Base-by-base conservation (phyloP, 2,329 filamentous ascomycete species). In the Acephala macrosclerotiorum region DNA sequence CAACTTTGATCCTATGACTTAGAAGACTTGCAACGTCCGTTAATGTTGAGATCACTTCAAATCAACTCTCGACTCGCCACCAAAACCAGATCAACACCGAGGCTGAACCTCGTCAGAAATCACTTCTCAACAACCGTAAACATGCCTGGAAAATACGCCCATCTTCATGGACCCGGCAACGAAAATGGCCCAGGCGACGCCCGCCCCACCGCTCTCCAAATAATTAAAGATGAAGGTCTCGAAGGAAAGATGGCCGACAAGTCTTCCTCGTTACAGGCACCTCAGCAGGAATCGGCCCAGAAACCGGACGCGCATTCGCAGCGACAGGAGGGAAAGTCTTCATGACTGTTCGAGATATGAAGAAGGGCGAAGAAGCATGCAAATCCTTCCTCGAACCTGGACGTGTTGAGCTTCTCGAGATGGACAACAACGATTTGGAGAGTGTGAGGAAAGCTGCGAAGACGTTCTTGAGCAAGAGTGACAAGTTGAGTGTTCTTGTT, bases 211-310 rank as follows among this genome's bases (percentile, higher is more conserved):
- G 76, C 76, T 1, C 47, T 76, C 1, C 75, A 79, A 61, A 76
- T 79, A 59, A 65, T 80, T 60, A 56, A 65, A 33, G 36, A 73
- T 70, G 8, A 71, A 49, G 66, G 53, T 5, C 66, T 74, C 18
- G 57, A 63, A 20, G 68, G 64, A 22, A 73, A 70, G 60, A 62
- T 78, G 84, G 69, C 82, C 79, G 78, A 77, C 65, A 79, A 70
- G 73, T 77, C 40, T 72, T 79, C 49, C 64, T 80, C 47, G 73
- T 81, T 38, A 80, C 79, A 7, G 79, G 79, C 18, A 72, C 70
- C 53, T 77, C 77, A 14, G 74, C 76, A 1, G 78, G 77, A n/a
- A 75, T 80, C 47, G 79, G 79, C 4, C 70, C 78, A 42, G 78
- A 79, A 64, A 80, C 78, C 3, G 78, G 75, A 14, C 74, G 74